Conservation (phyloP, 2,329 filamentous ascomycete genomes). For the Neonectria neomacrospora region DNA sequence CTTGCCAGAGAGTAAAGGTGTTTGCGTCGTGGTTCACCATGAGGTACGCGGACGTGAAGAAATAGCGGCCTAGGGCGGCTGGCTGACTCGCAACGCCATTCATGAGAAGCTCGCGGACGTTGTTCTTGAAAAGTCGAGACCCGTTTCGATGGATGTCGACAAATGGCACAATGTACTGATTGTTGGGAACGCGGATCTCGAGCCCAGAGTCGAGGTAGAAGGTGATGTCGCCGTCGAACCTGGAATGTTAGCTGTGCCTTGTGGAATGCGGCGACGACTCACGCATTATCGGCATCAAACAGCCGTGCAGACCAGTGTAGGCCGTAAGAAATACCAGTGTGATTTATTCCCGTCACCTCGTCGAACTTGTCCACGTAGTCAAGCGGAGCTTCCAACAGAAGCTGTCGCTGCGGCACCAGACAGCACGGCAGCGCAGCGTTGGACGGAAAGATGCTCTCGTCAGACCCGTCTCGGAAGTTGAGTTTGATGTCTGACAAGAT, state of each 20-base stretch:
- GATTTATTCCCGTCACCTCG: constrained; percentile 20
- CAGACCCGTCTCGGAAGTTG: constrained; percentile 44
- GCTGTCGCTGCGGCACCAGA: constrained; percentile 47
- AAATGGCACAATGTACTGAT: constrained; percentile 45
- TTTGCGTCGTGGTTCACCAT: constrained; percentile 50
- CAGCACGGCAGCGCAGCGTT: constrained; percentile 42
- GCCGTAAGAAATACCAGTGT: constrained; percentile 22
- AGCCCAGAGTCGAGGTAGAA: constrained; percentile 45
- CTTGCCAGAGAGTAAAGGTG: constrained; percentile 50
- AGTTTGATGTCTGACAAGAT: constrained; percentile 39
- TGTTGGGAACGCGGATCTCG: constrained; percentile 44
- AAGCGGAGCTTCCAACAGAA: constrained; percentile 44
- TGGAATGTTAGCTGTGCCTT: background rate
- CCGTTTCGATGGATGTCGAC: constrained; percentile 45
- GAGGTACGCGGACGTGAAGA: constrained; percentile 49
- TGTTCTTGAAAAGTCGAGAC: constrained; percentile 31
- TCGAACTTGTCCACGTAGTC: constrained; percentile 38
- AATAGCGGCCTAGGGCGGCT: constrained; percentile 47
- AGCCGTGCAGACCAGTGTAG: constrained; percentile 35
- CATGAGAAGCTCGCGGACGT: constrained; percentile 42
- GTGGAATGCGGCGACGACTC: background rate
- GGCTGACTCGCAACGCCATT: constrained; percentile 33
- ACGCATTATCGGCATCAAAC: constrained; percentile 29
- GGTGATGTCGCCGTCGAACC: constrained; percentile 46
- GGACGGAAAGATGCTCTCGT: constrained; percentile 42